Percentiles rank a stretch among this genome's conserved stretches.
Evolutionary conservation across 805 yeast genomes (phyloP).

Genomic region (Sungouiella thailandica): DNA sequence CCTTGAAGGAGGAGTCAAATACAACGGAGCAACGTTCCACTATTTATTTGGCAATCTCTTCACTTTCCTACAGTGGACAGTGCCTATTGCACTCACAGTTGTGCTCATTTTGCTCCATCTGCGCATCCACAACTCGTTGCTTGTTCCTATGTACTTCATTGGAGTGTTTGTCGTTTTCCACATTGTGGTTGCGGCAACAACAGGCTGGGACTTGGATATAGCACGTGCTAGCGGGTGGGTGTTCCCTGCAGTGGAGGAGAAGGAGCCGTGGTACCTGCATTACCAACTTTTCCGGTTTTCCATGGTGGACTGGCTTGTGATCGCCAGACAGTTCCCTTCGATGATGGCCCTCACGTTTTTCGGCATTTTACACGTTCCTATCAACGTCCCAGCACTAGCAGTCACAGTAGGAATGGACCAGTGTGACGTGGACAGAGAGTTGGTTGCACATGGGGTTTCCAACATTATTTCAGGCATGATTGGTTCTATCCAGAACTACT

Average conservation of each 20-base stretch:
- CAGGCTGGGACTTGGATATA: slow-evolving; percentile 53
- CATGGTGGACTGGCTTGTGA: slow-evolving; percentile 69
- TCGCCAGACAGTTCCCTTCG: slow-evolving; percentile 72
- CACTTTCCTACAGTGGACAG: slow-evolving; percentile 49
- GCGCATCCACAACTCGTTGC: slow-evolving; percentile 55
- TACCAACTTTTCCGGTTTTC: slow-evolving; percentile 67
- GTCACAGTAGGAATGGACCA: slow-evolving; percentile 82
- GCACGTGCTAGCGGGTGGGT: slow-evolving; percentile 84
- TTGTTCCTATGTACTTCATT: slow-evolving; percentile 80
- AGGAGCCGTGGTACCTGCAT: slow-evolving; percentile 88
- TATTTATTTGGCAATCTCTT: slow-evolving; percentile 40
- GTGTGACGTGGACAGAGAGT: slow-evolving; percentile 86
- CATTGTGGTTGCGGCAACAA: slow-evolving; percentile 56
- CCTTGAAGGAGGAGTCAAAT: slow-evolving; percentile 66
- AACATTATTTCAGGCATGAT: slow-evolving; percentile 76
- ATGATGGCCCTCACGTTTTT: slow-evolving; percentile 95
- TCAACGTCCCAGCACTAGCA: slow-evolving; percentile 95
- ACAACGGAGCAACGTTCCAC: slow-evolving; percentile 51
- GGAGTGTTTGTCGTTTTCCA: slow-evolving; percentile 68
- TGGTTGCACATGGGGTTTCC: slow-evolving; percentile 92
- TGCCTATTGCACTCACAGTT: slow-evolving; percentile 63
- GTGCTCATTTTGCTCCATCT: slow-evolving; percentile 55
- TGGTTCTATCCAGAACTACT: slow-evolving; percentile 90
- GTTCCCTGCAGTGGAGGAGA: slow-evolving; percentile 57
- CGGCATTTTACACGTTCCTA: slow-evolving; percentile 94